Base-by-base conservation (phyloP, 805 yeast species). In the Priceomyces carsonii region DNA sequence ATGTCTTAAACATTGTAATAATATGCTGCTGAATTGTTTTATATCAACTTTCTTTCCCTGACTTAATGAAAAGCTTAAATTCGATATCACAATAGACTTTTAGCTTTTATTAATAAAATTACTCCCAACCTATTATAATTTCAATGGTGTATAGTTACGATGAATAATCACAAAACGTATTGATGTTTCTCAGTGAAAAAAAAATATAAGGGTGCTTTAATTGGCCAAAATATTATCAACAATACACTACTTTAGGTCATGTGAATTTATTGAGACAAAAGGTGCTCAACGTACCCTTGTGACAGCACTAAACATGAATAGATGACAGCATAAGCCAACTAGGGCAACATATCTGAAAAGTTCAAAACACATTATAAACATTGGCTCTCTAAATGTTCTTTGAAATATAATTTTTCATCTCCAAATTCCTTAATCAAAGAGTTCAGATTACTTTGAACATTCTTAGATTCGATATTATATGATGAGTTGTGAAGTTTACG, bases 201-300 rank as follows among this genome's bases (percentile, higher is more conserved):
- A 39, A 35, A 35, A 35, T 43, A 44, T 47, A 49, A 50, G 54
- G 41, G 38, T 35, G 35, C 54, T 47, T 41, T 50, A 42, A 50
- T 50, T 50, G 54, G 54, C 35, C 44, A 39, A 28, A 32, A 32
- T 10, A 12, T 18, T 27, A 14, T 22, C 32, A 8, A 9, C 12
- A 6, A 18, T 13, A 18, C 44, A 32, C 44, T 35, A 35, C 38
- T 22, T 17, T 9, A 5, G 12, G 10, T 18, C 38, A 29, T 14
- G 38, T 29, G 38, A 2, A 12, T 2, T 20, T n/a, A n/a, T n/a
- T n/a, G n/a, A n/a, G n/a, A n/a, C n/a, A n/a, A n/a, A n/a, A n/a
- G n/a, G n/a, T n/a, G n/a, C n/a, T n/a, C n/a, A n/a, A n/a, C n/a
- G n/a, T n/a, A n/a, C n/a, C n/a, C n/a, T n/a, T n/a, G n/a, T n/a